Conservation (phyloP, 768 basidiomycete genomes). For the Collybiopsis luxurians region DNA sequence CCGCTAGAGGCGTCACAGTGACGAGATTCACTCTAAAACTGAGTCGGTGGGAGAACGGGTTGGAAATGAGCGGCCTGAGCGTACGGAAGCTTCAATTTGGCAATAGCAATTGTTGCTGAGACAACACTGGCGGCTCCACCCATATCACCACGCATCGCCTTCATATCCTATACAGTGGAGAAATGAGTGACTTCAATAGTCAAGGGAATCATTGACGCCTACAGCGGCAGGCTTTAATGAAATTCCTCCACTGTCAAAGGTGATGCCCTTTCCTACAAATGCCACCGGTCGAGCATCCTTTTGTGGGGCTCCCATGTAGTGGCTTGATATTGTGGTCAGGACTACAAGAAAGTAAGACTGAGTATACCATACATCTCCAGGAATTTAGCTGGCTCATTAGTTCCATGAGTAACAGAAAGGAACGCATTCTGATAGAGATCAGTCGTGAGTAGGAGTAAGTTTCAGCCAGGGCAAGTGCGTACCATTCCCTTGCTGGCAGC, state of each 20-base stretch:
- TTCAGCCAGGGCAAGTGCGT: constrained; percentile 5
- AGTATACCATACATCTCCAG: constrained; percentile 65
- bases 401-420: constrained; percentile 83
- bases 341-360: neutral
- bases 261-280: constrained; percentile 87
- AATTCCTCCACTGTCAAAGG: constrained; percentile 88
- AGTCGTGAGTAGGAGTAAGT: neutral
- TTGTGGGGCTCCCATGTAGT: constrained; percentile 74
- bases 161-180: constrained; percentile 57
- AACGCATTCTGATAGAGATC: constrained; percentile 57
- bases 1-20: constrained; percentile 71
- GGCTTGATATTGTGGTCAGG: constrained; percentile 35
- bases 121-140: constrained; percentile 85
- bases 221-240: constrained; percentile 76
- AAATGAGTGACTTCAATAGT: neutral
- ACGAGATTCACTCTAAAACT: constrained; percentile 67
- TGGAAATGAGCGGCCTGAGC: constrained; percentile 19
- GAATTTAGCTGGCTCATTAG: constrained; percentile 81
- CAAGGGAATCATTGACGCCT: constrained; percentile 19
- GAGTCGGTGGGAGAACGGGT: neutral
- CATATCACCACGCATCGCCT: constrained; percentile 86
- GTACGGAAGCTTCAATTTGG: constrained; percentile 77
- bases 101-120: constrained; percentile 71
- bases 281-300: constrained; percentile 60
- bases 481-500: constrained; percentile 85